Percentiles rank a stretch among this genome's conserved stretches.
Evolutionary conservation across 345 rosid species (phyloP).

Genomic region (Gossypium raimondii): DNA sequence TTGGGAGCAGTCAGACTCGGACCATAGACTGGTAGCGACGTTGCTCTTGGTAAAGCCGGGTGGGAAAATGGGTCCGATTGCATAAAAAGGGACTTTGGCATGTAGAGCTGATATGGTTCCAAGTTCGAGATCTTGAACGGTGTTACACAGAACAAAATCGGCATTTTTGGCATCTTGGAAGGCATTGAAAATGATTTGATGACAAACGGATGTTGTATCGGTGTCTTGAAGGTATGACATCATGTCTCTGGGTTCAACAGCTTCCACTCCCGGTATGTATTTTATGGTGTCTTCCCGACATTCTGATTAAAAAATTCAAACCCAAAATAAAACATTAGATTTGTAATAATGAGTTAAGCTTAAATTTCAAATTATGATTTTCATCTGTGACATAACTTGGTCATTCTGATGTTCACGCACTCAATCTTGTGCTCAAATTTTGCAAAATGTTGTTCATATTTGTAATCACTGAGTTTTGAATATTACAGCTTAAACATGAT

Average conservation of each 20-base stretch:
- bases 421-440: no score
- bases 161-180: constrained; percentile 54
- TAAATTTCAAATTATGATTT: background rate
- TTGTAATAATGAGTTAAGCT: no score
- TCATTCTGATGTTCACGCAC: no score
- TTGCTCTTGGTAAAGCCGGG: constrained; percentile 31
- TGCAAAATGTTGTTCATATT: no score
- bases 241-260: constrained; percentile 57
- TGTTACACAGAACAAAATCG: constrained; percentile 71
- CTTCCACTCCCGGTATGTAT: constrained; percentile 69
- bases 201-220: constrained; percentile 42
- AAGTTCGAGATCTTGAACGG: constrained; percentile 61
- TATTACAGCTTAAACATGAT: no score
- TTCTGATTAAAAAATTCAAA: constrained; percentile 27
- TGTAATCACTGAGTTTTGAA: no score
- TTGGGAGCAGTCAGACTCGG: constrained; percentile 74
- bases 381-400: no score
- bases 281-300: constrained; percentile 46
- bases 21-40: constrained; percentile 73
- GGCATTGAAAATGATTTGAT: constrained; percentile 52
- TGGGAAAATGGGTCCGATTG: constrained; percentile 82
- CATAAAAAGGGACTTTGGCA: constrained; percentile 39
- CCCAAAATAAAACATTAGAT: no score
- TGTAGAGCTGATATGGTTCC: constrained; percentile 45
- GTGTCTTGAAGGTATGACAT: constrained; percentile 72